Conservation (phyloP, 176 grass and related monocot species). For the Dactylis glomerata region DNA sequence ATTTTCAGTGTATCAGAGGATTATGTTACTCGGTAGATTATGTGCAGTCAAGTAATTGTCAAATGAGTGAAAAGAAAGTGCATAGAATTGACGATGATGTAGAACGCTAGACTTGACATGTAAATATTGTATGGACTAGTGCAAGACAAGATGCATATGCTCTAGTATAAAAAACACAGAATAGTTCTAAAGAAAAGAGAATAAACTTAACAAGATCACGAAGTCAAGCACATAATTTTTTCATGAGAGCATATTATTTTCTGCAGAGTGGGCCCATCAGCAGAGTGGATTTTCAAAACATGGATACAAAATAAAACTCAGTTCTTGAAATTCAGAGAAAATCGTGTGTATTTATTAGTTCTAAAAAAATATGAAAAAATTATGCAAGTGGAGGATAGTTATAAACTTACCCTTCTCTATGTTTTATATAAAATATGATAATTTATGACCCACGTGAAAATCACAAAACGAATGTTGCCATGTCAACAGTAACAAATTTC, state of each 20-base stretch:
- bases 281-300: background rate
- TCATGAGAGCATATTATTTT: background rate
- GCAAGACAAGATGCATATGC: background rate
- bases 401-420: background rate
- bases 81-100: background rate
- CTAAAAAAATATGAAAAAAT: background rate
- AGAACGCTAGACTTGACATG: background rate
- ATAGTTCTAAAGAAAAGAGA: background rate
- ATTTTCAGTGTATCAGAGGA: background rate
- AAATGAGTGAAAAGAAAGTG: background rate
- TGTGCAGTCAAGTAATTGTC: background rate
- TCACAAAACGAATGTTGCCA: too few species aligned
- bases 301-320: background rate
- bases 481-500: too few species aligned
- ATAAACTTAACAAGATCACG: background rate
- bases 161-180: background rate
- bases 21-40: background rate
- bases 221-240: background rate
- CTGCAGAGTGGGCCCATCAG: background rate
- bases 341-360: too few species aligned
- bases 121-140: background rate
- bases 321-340: background rate
- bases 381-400: background rate
- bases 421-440: too few species aligned
- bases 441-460: too few species aligned